Percentiles rank a stretch among this genome's conserved stretches.
phyloP scores from a whole-genome alignment of 306 rosid species.

The Senna siamea region DNA sequence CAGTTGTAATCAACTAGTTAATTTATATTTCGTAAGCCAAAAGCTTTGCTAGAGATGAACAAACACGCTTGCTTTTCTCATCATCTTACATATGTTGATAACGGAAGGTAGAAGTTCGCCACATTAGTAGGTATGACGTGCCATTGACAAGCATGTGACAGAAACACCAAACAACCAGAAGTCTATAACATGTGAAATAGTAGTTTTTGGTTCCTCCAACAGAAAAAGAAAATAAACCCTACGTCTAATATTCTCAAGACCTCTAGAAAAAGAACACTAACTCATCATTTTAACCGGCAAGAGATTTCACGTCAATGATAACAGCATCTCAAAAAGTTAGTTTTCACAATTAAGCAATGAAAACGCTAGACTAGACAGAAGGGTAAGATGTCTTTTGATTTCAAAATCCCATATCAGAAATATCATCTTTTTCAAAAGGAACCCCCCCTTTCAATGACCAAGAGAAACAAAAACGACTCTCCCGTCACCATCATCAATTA shows the following conservation, averaged over 20 bases:
- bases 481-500: slow-evolving; percentile 33
- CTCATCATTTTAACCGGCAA: neutral
- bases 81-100: slow-evolving; percentile 34
- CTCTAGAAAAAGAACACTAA: neutral
- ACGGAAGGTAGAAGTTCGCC: slow-evolving; percentile 14
- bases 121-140: slow-evolving; percentile 40
- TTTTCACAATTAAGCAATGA: slow-evolving; percentile 17
- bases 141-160: slow-evolving; percentile 40
- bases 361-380: slow-evolving; percentile 10
- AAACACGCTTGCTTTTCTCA: slow-evolving; percentile 29
- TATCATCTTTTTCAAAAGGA: slow-evolving; percentile 21
- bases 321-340: neutral
- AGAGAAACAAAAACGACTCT: neutral
- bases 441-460: slow-evolving; percentile 13
- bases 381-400: slow-evolving; percentile 21
- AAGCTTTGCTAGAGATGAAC: neutral
- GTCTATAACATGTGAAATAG: slow-evolving; percentile 35
- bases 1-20: slow-evolving; percentile 5
- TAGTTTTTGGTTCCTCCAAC: slow-evolving; percentile 11
- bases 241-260: neutral
- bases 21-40: slow-evolving; percentile 8
- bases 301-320: slow-evolving; percentile 1
- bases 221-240: slow-evolving; percentile 6
- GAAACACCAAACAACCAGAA: slow-evolving; percentile 27
- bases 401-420: neutral